phyloP scores from a whole-genome alignment of 2,329 filamentous ascomycete genomes.

The Exophiala lecanii-corni region DNA sequence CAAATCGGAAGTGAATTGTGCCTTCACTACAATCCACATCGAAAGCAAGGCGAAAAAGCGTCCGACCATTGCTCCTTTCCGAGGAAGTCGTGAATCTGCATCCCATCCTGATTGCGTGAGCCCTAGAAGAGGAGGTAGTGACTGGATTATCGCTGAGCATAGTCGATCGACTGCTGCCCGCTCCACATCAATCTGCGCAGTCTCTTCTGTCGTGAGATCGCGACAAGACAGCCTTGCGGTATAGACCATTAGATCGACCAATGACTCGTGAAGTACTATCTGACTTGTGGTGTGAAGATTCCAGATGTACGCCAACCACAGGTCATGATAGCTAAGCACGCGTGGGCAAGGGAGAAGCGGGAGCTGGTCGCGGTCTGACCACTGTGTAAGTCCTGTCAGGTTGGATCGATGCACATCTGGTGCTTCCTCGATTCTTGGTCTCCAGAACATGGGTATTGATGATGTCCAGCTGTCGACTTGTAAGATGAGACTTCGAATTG shows the following conservation, averaged over 20 bases:
- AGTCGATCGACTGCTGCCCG: slow-evolving; percentile 2
- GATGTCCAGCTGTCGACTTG: slow-evolving; percentile 6
- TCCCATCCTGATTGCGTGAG: slow-evolving; percentile 1
- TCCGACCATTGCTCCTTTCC: slow-evolving; percentile 8
- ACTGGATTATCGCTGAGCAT: slow-evolving; percentile 7
- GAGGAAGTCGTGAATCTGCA: background rate
- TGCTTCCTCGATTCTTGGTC: slow-evolving; percentile 1
- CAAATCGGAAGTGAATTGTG: slow-evolving; percentile 4
- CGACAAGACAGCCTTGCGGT: background rate
- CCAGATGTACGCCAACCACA: slow-evolving; percentile 12
- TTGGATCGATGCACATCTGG: no score
- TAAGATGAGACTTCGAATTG: slow-evolving; percentile 3
- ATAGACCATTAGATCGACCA: slow-evolving; percentile 8
- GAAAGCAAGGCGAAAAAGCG: slow-evolving; percentile 9
- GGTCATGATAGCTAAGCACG: slow-evolving; percentile 8
- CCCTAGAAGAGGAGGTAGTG: slow-evolving; percentile 8
- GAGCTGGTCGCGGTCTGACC: background rate
- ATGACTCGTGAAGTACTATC: slow-evolving; percentile 11
- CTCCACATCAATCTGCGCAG: slow-evolving; percentile 3
- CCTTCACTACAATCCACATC: slow-evolving; percentile 9
- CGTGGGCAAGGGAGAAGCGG: slow-evolving; percentile 5
- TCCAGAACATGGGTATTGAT: slow-evolving; percentile 3
- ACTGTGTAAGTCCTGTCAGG: no score
- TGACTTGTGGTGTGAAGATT: slow-evolving; percentile 12
- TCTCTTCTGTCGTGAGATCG: slow-evolving; percentile 2